Evolutionary conservation across 208 protist genomes (phyloP).

Genomic region (Crithidia sp.): DNA sequence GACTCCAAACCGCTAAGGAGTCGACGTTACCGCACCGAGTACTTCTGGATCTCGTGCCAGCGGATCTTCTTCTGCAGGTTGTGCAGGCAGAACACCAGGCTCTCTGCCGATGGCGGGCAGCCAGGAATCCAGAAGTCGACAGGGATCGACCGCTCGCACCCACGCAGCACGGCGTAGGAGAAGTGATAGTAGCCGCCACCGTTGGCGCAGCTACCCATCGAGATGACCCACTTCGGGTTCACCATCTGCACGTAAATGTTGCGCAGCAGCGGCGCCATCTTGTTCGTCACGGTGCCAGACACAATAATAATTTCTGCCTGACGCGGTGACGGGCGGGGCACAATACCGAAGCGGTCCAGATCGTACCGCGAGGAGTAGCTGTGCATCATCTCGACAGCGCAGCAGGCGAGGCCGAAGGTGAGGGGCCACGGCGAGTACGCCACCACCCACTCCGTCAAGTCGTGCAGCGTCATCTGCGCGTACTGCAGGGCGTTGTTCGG

Average conservation of each 20-base stretch:
- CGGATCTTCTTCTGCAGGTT: conserved; percentile 94
- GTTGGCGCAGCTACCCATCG: conserved; percentile 98
- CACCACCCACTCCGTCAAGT: conserved; percentile 91
- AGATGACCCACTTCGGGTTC: conserved; percentile 94
- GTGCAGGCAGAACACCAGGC: conserved; percentile 91
- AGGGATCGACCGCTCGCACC: conserved; percentile 97
- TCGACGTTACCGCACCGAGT: conserved; percentile 73
- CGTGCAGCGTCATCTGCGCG: conserved; percentile 91
- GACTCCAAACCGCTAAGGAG: not conserved
- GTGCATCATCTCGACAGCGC: conserved; percentile 99
- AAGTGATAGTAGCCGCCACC: conserved; percentile 99
- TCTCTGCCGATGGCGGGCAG: conserved; percentile 97
- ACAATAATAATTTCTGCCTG: conserved; percentile 99
- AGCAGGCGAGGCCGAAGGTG: conserved; percentile 98
- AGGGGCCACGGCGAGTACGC: conserved; percentile 97
- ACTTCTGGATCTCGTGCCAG: conserved; percentile 94
- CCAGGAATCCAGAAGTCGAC: conserved; percentile 99
- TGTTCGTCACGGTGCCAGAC: conserved; percentile 99
- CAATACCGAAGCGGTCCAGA: conserved; percentile 98
- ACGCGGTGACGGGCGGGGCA: conserved; percentile 94
- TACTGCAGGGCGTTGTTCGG: conserved; percentile 92
- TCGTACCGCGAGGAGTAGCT: conserved; percentile 96
- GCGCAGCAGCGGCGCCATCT: conserved; percentile 98
- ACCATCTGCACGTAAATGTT: conserved; percentile 98
- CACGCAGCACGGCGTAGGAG: conserved; percentile 96